Percentiles rank a stretch among this genome's conserved stretches.
Evolutionary conservation across 2,329 filamentous ascomycete species (phyloP).

Genomic region (Metarhizium sp.): DNA sequence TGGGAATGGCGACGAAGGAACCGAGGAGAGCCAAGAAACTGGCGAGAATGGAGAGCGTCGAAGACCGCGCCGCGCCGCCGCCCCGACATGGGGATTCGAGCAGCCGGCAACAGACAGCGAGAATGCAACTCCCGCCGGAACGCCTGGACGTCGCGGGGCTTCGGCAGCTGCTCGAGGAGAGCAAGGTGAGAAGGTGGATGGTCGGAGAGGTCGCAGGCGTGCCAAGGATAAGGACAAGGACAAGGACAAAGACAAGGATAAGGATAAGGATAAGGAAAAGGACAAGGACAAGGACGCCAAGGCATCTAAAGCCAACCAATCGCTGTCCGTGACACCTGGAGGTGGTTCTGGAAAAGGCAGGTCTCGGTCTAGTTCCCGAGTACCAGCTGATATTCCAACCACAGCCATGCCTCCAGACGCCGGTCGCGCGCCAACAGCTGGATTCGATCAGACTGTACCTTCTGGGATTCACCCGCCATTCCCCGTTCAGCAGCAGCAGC

Average conservation of each 20-base stretch:
- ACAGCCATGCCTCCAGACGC: slow-evolving; percentile 29
- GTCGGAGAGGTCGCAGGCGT: slow-evolving; percentile 28
- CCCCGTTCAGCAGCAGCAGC: slow-evolving; percentile 11
- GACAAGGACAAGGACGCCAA: slow-evolving; percentile 31
- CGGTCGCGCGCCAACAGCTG: slow-evolving; percentile 29
- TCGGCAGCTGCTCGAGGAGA: slow-evolving; percentile 30
- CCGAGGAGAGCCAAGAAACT: slow-evolving; percentile 45
- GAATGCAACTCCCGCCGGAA: slow-evolving; percentile 45
- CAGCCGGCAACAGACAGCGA: slow-evolving; percentile 51
- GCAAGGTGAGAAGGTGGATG: slow-evolving; percentile 35
- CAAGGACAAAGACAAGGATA: slow-evolving; percentile 11
- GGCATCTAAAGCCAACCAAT: slow-evolving; percentile 28
- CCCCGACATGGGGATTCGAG: slow-evolving; percentile 64
- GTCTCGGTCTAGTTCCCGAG: slow-evolving; percentile 45
- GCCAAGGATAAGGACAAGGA: slow-evolving; percentile 27
- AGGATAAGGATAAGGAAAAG: slow-evolving; percentile 25
- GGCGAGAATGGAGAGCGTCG: slow-evolving; percentile 52
- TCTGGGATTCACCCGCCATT: slow-evolving; percentile 34
- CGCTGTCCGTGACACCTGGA: slow-evolving; percentile 36
- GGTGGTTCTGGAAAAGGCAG: slow-evolving; percentile 32
- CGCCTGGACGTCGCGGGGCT: slow-evolving; percentile 42
- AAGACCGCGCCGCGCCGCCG: slow-evolving; percentile 54
- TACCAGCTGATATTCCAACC: slow-evolving; percentile 25
- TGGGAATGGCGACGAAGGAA: slow-evolving; percentile 48
- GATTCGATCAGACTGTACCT: slow-evolving; percentile 28